phyloP scores from a whole-genome alignment of 768 basidiomycete species.

The Kwoniella dendrophila region DNA sequence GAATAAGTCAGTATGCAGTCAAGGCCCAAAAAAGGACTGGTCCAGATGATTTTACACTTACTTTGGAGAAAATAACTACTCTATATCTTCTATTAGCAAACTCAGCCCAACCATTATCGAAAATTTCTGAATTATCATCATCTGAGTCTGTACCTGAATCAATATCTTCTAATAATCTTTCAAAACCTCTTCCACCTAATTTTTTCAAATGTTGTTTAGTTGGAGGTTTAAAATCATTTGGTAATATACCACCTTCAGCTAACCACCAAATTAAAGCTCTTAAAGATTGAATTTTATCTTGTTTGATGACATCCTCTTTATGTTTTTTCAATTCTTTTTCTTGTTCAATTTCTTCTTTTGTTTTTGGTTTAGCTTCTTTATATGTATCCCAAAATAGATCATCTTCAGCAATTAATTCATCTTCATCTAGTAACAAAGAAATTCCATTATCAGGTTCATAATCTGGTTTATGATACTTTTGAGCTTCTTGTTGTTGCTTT shows the following conservation, averaged over 20 bases:
- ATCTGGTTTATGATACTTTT: slow-evolving; percentile 12
- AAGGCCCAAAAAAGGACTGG: not conserved
- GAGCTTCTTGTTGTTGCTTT: not conserved
- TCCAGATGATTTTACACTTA: slow-evolving; percentile 19
- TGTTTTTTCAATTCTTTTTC: slow-evolving; percentile 29
- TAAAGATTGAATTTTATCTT: slow-evolving; percentile 37
- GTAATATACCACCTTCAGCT: slow-evolving; percentile 48
- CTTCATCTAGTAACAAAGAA: slow-evolving; percentile 36
- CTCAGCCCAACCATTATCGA: slow-evolving; percentile 49
- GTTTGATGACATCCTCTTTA: slow-evolving; percentile 34
- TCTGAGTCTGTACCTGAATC: slow-evolving; percentile 32
- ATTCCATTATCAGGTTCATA: slow-evolving; percentile 26
- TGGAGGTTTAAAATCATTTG: slow-evolving; percentile 40
- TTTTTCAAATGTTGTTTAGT: slow-evolving; percentile 29
- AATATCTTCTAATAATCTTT: slow-evolving; percentile 39
- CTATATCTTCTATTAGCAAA: slow-evolving; percentile 46
- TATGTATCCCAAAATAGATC: slow-evolving; percentile 44
- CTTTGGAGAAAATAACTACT: slow-evolving; percentile 54
- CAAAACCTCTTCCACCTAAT: slow-evolving; percentile 38
- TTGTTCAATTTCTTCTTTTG: slow-evolving; percentile 32
- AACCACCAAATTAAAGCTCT: slow-evolving; percentile 49
- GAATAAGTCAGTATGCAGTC: slow-evolving; percentile 49
- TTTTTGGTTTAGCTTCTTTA: slow-evolving; percentile 29
- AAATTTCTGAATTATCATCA: slow-evolving; percentile 37
- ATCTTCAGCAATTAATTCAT: slow-evolving; percentile 49